Conservation (phyloP, 441 rosid species). For the Euphorbia celastroides region DNA sequence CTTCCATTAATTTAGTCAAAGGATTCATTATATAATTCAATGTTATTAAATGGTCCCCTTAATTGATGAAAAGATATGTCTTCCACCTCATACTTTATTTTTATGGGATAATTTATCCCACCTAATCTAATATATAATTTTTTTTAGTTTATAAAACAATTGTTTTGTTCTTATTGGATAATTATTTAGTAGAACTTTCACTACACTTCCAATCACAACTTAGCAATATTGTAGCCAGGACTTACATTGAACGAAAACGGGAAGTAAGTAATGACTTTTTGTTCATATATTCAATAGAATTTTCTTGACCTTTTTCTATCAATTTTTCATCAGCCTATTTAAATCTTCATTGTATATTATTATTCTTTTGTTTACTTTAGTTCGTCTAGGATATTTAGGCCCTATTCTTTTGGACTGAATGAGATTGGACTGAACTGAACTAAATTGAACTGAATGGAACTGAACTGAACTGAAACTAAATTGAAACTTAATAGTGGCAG, state of each 20-base stretch:
- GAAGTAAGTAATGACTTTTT: neutral
- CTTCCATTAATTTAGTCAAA: constrained; percentile 7
- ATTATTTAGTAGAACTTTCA: neutral
- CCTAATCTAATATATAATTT: neutral
- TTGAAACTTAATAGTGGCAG: too few relatives aligned
- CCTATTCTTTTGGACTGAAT: too few relatives aligned
- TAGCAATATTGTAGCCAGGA: neutral
- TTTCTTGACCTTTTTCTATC: neutral
- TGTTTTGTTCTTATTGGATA: neutral
- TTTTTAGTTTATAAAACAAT: neutral
- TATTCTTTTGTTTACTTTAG: too few relatives aligned
- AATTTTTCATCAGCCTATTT: too few relatives aligned
- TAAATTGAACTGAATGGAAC: too few relatives aligned
- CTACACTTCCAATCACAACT: neutral
- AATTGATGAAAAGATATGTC: constrained; percentile 1
- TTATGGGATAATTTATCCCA: neutral
- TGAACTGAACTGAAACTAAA: too few relatives aligned
- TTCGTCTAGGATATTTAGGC: too few relatives aligned
- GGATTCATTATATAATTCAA: neutral
- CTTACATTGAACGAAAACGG: neutral
- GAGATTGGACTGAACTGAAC: too few relatives aligned
- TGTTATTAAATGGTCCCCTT: neutral
- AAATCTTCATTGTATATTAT: too few relatives aligned
- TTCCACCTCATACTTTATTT: neutral
- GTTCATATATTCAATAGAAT: neutral